Percentiles rank a stretch among this genome's conserved stretches.
These are phyloP conservation scores for Cucurbita moschata DNA, from an alignment of 306 rosid species.

Conservation along the genomic window DNA sequence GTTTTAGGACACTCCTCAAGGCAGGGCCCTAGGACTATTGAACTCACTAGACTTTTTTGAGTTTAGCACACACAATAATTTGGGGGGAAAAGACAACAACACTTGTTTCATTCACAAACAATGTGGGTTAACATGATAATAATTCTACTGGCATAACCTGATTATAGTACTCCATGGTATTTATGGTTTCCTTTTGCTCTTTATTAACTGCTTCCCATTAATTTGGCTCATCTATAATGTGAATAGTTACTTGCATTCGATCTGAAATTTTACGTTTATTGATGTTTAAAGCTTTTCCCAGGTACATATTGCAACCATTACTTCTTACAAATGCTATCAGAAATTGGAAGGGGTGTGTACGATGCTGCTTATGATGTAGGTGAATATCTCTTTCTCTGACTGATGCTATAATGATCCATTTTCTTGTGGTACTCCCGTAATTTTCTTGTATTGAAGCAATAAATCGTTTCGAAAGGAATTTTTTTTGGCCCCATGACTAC, in stretches of 20 bases:
- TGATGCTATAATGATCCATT: not conserved
- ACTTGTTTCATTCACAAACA: too few relatives aligned
- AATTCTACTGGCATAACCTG: too few relatives aligned
- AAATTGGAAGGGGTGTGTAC: constrained; percentile 57
- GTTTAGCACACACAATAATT: not conserved
- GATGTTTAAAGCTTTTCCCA: constrained; percentile 19
- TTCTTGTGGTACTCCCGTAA: not conserved
- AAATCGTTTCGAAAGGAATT: not conserved
- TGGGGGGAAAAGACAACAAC: not conserved
- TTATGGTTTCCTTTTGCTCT: not conserved
- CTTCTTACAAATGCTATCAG: constrained; percentile 85
- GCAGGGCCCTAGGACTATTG: not conserved
- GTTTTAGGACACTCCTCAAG: not conserved
- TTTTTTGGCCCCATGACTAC: not conserved
- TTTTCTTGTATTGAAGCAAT: not conserved
- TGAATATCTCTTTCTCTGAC: constrained; percentile 14
- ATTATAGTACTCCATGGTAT: not conserved
- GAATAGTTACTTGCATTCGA: not conserved
- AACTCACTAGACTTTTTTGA: not conserved
- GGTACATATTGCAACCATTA: constrained; percentile 80
- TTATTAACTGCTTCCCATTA: not conserved
- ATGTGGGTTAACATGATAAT: too few relatives aligned
- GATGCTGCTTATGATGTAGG: constrained; percentile 69
- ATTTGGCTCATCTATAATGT: not conserved
- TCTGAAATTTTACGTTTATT: not conserved